phyloP scores from a whole-genome alignment of 768 basidiomycete genomes.

The Lepiota brunneoincarnata region DNA sequence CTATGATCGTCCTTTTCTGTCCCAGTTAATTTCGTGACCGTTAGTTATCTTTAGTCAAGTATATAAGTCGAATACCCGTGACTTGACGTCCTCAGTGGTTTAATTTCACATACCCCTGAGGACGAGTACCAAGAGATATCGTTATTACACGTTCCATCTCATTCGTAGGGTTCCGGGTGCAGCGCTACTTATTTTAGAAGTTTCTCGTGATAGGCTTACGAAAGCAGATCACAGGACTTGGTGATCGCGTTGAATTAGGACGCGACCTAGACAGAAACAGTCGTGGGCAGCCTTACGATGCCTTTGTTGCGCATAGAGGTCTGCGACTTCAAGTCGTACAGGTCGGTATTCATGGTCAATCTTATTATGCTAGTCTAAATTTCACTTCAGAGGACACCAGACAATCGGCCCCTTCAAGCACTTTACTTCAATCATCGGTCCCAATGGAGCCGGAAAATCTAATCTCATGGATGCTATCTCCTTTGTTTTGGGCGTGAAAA shows the following conservation, averaged over 20 bases:
- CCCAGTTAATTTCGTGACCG: too few species aligned
- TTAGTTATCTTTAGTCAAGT: too few species aligned
- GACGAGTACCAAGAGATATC: too few species aligned
- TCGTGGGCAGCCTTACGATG: too few species aligned
- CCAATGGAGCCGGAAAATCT: constrained; percentile 98
- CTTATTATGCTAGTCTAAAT: background rate
- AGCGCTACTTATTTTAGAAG: too few species aligned
- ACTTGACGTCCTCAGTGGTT: too few species aligned
- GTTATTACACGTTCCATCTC: too few species aligned
- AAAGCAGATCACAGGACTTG: background rate
- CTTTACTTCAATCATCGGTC: constrained; percentile 96
- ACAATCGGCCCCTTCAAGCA: constrained; percentile 87
- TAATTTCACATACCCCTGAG: too few species aligned
- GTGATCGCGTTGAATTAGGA: constrained; percentile 9
- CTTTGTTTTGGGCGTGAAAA: constrained; percentile 96
- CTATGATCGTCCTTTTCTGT: too few species aligned
- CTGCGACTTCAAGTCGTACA: constrained; percentile 97
- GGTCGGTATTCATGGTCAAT: constrained; percentile 34
- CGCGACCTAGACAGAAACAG: constrained; percentile 2
- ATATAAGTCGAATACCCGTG: too few species aligned
- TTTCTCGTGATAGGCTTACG: too few species aligned
- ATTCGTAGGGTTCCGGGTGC: too few species aligned
- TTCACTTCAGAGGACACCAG: constrained; percentile 61
- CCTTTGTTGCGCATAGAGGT: constrained; percentile 85
- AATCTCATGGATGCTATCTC: constrained; percentile 99